These are phyloP conservation scores for Candida pseudoviswanathii DNA, from an alignment of 1,139 yeast species.

Conservation along the genomic window DNA sequence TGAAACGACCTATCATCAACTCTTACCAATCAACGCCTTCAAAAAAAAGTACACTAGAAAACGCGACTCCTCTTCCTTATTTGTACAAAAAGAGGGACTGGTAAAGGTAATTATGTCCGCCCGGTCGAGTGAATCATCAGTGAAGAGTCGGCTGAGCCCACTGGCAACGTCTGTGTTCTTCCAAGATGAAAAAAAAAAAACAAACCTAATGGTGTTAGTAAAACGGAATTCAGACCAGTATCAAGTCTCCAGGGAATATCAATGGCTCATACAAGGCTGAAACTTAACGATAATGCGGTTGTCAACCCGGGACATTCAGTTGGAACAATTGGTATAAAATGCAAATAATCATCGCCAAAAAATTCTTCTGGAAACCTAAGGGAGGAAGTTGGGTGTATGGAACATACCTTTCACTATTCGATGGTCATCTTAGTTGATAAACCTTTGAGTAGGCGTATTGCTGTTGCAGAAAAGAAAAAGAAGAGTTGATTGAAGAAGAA, in stretches of 20 bases:
- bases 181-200: not conserved
- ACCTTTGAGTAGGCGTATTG: not conserved
- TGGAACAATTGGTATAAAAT: conserved; percentile 74
- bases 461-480: not conserved
- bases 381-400: not conserved
- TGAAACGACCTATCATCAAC: conserved; percentile 69
- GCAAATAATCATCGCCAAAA: conserved; percentile 68
- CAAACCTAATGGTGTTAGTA: conserved; percentile 8
- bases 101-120: conserved; percentile 66
- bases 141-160: conserved; percentile 15
- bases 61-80: conserved; percentile 56
- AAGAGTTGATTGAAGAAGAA: not conserved
- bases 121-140: conserved; percentile 75
- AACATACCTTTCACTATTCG: conserved; percentile 6
- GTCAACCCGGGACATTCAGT: conserved; percentile 77
- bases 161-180: not conserved
- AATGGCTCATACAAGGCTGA: conserved; percentile 81
- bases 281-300: conserved; percentile 76
- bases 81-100: conserved; percentile 52
- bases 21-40: conserved; percentile 52
- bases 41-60: conserved; percentile 64
- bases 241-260: not conserved
- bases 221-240: not conserved
- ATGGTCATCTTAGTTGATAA: conserved; percentile 5
- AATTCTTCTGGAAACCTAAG: not conserved